Evolutionary conservation across 75 land plant species (phyloP), one percentile per base, ranked within the genome.

Genomic region (Cryptomeria japonica): DNA sequence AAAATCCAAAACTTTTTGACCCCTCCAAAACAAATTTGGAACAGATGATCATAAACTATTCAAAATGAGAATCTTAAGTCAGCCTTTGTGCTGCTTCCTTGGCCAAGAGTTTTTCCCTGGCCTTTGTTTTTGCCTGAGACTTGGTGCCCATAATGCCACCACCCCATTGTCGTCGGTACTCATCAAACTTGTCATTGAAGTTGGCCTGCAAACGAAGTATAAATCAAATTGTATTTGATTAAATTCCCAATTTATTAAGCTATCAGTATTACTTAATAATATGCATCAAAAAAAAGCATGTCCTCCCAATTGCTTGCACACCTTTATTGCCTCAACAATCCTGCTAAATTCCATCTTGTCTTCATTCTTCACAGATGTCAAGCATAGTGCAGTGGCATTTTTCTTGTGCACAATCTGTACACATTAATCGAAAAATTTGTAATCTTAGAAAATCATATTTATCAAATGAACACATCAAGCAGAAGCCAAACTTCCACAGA

Each of bases 81-180:
- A 93, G 87, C 87, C 97, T 93, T 86, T 96, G 97, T 0, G 97
- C 97, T 38, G 97, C 96, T 87, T 96, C 97, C 93, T 95, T 96
- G 68, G 97, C 97, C 78, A 95, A 68, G 47, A 96, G 87, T 75
- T 86, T 93, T 70, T 96, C 97, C 84, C 88, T 94, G 25, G 97
- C 95, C 91, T 96, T 96, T 78, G 96, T 91, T 84, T 94, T 95
- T 41, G 97, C 97, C 93, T 96, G 97, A 19, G 97, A 96, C 87
- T 96, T 96, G 80, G 95, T 92, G 61, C 97, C 97, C 97, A 96
- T 96, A 58, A 96, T 91, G 3, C 97, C 97, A 78, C 97, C 97
- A 68, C 97, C 97, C 97, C 97, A 96, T 79, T 95, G 94, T 92
- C 92, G 92, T 11, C 97, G 87, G 53, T 86, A 70, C 89, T 96